phyloP scores from a whole-genome alignment of 2,329 filamentous ascomycete genomes.

The Davidsoniella neocaledoniae region DNA sequence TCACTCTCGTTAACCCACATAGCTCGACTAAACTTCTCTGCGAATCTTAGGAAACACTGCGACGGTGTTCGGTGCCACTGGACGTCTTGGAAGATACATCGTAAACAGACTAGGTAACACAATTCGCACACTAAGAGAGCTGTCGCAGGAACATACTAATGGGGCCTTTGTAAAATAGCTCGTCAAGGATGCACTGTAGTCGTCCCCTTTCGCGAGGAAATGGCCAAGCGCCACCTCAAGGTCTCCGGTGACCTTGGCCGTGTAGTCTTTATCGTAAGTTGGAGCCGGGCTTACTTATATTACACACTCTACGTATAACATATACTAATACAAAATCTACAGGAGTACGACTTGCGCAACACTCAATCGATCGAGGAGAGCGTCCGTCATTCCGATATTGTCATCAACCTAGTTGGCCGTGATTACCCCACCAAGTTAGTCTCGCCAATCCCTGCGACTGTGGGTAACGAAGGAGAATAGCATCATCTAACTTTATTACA shows the following conservation, averaged over 20 bases:
- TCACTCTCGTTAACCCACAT: not conserved
- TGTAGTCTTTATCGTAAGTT: constrained; percentile 62
- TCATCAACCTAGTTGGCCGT: constrained; percentile 89
- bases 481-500: constrained; percentile 25
- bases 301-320: not conserved
- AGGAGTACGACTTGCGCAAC: constrained; percentile 93
- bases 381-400: constrained; percentile 90
- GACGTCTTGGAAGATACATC: constrained; percentile 90
- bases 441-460: not conserved
- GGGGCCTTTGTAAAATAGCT: constrained; percentile 32
- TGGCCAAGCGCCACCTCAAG: constrained; percentile 93
- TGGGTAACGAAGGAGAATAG: constrained; percentile 14
- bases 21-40: not conserved
- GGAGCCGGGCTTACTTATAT: not conserved
- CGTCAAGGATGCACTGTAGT: constrained; percentile 89
- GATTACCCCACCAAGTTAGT: constrained; percentile 88
- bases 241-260: constrained; percentile 86
- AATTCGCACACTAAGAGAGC: not conserved
- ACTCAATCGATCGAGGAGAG: constrained; percentile 92
- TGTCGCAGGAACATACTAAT: constrained; percentile 1
- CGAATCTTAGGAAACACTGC: constrained; percentile 61
- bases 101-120: constrained; percentile 69
- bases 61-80: constrained; percentile 94
- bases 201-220: constrained; percentile 88
- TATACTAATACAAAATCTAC: constrained; percentile 2